Evolutionary conservation across 2,329 filamentous ascomycete species (phyloP).

Genomic region (Aspergillus ochraceoroseus): DNA sequence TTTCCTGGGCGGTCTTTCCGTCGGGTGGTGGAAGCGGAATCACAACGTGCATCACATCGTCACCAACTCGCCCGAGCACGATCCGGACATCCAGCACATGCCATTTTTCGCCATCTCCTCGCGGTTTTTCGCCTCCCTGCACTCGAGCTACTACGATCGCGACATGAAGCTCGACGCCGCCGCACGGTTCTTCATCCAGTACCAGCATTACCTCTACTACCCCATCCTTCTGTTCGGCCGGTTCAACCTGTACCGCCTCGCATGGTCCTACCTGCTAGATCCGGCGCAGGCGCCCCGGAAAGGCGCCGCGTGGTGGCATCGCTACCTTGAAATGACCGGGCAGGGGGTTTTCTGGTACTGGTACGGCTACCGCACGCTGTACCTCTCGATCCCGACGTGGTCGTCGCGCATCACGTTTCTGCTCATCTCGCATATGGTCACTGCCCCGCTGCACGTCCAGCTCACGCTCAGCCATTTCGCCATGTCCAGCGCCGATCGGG

Average conservation of each 20-base stretch:
- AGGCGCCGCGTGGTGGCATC: constrained; percentile 74
- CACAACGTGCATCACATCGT: constrained; percentile 96
- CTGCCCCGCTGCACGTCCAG: constrained; percentile 75
- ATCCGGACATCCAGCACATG: constrained; percentile 87
- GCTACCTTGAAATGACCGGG: constrained; percentile 68
- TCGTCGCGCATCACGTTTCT: constrained; percentile 66
- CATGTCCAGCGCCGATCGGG: constrained; percentile 82
- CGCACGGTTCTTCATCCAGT: constrained; percentile 61
- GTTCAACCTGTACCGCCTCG: constrained; percentile 82
- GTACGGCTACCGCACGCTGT: constrained; percentile 75
- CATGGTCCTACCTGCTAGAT: constrained; percentile 69
- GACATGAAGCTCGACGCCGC: constrained; percentile 66
- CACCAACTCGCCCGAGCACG: constrained; percentile 89
- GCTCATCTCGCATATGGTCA: constrained; percentile 71
- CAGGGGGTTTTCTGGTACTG: constrained; percentile 76
- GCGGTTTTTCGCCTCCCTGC: constrained; percentile 66
- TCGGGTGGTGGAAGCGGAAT: constrained; percentile 94
- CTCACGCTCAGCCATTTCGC: constrained; percentile 90
- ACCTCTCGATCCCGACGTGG: constrained; percentile 62
- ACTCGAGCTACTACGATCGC: constrained; percentile 70
- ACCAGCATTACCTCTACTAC: constrained; percentile 78
- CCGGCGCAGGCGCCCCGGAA: constrained; percentile 64
- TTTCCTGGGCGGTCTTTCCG: constrained; percentile 76
- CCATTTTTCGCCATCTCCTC: constrained; percentile 84
- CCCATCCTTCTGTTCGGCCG: constrained; percentile 71